These are phyloP conservation scores for Dioscorea alata DNA, from an alignment of 106 monocot genomes.

Conservation along the genomic window DNA sequence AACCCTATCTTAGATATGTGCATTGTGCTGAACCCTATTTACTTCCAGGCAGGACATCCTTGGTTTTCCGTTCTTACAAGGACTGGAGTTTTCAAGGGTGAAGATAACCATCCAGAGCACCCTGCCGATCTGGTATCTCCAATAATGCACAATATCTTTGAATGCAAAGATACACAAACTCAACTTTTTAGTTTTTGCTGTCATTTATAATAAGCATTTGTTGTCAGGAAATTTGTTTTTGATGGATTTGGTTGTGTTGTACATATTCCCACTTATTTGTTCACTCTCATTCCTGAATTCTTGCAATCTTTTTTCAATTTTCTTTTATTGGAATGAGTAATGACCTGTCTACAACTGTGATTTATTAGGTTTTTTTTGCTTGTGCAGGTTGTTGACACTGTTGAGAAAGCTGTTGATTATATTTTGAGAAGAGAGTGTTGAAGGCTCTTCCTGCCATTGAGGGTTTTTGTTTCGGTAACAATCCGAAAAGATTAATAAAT, in stretches of 20 bases:
- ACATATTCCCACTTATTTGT: background rate
- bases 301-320: background rate
- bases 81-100: slow-evolving; percentile 85
- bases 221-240: background rate
- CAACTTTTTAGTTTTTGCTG: background rate
- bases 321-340: no score
- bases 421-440: slow-evolving; percentile 54
- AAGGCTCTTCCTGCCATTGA: background rate
- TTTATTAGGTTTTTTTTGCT: background rate
- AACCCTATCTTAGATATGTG: background rate
- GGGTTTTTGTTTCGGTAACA: background rate
- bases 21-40: background rate
- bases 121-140: slow-evolving; percentile 77
- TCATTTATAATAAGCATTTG: background rate
- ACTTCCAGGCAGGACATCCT: slow-evolving; percentile 65
- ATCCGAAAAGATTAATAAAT: background rate
- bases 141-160: slow-evolving; percentile 1
- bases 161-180: background rate
- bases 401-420: slow-evolving; percentile 69
- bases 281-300: background rate
- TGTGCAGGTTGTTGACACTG: slow-evolving; percentile 79
- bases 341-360: background rate
- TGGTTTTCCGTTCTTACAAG: slow-evolving; percentile 96
- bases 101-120: slow-evolving; percentile 55
- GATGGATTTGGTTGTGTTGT: background rate